Base-by-base conservation (phyloP, 306 rosid species). In the Dryas alaskensis region DNA sequence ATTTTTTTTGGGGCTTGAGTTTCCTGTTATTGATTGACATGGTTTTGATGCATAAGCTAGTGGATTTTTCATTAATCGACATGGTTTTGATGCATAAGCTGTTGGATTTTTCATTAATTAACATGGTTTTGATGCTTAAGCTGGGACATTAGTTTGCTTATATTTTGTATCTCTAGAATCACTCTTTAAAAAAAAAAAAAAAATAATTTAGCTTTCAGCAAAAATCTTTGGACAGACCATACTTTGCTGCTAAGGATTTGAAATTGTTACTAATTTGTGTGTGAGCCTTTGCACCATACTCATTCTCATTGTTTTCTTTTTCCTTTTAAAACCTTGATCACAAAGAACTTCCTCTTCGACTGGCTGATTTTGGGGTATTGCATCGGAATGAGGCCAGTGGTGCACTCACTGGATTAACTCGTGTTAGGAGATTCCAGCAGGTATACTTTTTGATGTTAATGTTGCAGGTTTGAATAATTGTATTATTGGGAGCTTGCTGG, bases 351-450 rank as follows among this genome's bases (percentile, higher is more conserved):
- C 98, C 98, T 68, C 98, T 94, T 75, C 89, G 97, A 12, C 64
- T 91, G 65, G 98, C 97, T 81, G 98, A 94, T 81, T 94, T 94
- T 84, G 98, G 98, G 63, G 98, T 93, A 69, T 86, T 93, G 83
- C 98, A 94, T 81, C 89, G 98, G 39, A 94, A 94, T 87, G 97
- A 94, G 85, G 98, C 98, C 60, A 94, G 98, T 81, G 98, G 98
- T 67, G 97, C 98, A 43, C 84, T 94, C 67, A 91, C 96, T 86
- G 98, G 98, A 76, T 82, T 94, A 72, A 94, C 98, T 54, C 98
- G 98, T 44, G 96, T 94, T 55, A 77, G 97, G 82, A 91, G 97
- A 81, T 94, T 94, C 87, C 97, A 91, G 84, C 98, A 94, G 98
- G 98, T 94, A 79, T 17, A 25, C 74, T 50, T 69, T 46, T 49